Evolutionary conservation across 495 filamentous ascomycete species (phyloP), one percentile per base, ranked within the genome.

Genomic region (Oidiodendron maius): DNA sequence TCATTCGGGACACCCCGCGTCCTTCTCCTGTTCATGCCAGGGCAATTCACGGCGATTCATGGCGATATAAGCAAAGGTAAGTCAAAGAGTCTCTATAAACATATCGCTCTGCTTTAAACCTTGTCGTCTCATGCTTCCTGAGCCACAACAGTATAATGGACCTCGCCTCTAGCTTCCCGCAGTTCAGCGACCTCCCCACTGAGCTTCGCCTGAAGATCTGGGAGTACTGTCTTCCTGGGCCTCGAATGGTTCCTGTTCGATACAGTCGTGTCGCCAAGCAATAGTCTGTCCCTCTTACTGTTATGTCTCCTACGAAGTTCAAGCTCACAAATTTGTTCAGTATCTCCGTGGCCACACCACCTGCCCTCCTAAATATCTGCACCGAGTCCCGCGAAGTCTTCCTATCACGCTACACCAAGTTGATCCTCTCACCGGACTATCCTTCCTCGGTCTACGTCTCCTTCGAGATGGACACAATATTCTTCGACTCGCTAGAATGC

Each of bases 161-260:
- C 12, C 12, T 12, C 12, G 12, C 5, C 5, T 12, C 26, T 12
- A 5, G 12, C 5, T 42, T 42, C n/a, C 15, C n/a, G 12, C 20
- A 51, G 3, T 61, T 66, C 50, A 35, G 47, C 1, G 55, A 55
- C 41, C 41, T 66, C 8, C 64, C 61, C 4, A 25, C 50, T 1
- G 61, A 66, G 32, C 32, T 64, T 3, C 64, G 64, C 9, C 52
- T 55, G 34, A 61, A 61, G 18, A 61, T 66, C 24, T 66, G 64
- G 64, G 22, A 58, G 20, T 47, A 49, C n/a, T 53, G 59, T 0
- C 57, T 66, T 1, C 61, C 61, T 1, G 56, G 48, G 4, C 32
- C 54, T 21, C 58, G 64, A 1, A 41, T 61, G 12, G 61, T 66
- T 52, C 52, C 58, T 36, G 44, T 45, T 2, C 44, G 26, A 34